These are phyloP conservation scores for Picea glauca DNA, from an alignment of 75 land plant genomes.

Conservation along the genomic window DNA sequence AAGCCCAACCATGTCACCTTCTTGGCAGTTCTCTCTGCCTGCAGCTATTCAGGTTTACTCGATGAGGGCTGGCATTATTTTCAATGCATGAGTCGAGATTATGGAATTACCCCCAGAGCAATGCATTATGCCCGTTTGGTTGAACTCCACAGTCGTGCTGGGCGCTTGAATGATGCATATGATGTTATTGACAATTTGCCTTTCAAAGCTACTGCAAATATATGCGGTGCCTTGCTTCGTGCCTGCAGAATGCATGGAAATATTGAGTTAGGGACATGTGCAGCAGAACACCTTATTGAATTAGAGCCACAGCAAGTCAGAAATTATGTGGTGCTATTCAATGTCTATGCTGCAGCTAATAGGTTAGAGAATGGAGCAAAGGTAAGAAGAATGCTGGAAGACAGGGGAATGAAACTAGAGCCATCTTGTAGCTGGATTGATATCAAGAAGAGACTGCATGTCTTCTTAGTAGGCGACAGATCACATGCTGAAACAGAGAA, in stretches of 20 bases:
- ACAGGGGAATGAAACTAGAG: constrained; percentile 31
- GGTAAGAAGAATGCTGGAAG: constrained; percentile 24
- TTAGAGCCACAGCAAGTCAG: constrained; percentile 54
- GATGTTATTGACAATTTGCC: constrained; percentile 49
- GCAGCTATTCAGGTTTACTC: constrained; percentile 44
- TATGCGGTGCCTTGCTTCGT: constrained; percentile 65
- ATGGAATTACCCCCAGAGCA: constrained; percentile 40
- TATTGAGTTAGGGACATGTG: constrained; percentile 46
- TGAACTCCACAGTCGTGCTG: constrained; percentile 54
- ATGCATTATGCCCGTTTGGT: constrained; percentile 74
- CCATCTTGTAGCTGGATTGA: constrained; percentile 63
- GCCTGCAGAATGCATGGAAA: constrained; percentile 61
- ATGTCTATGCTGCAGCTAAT: constrained; percentile 35
- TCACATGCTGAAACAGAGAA: constrained; percentile 30
- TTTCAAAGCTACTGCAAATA: constrained; percentile 37
- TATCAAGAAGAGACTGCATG: constrained; percentile 33
- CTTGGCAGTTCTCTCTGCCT: constrained; percentile 58
- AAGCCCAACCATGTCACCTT: constrained; percentile 61
- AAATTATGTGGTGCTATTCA: constrained; percentile 48
- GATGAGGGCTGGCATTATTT: constrained; percentile 50
- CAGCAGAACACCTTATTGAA: constrained; percentile 55
- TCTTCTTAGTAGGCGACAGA: constrained; percentile 42
- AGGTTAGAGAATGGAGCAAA: constrained; percentile 41
- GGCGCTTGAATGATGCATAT: constrained; percentile 54
- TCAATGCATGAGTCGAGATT: constrained; percentile 39